Evolutionary conservation across 768 basidiomycete genomes (phyloP).

Genomic region (Suillus placidus): DNA sequence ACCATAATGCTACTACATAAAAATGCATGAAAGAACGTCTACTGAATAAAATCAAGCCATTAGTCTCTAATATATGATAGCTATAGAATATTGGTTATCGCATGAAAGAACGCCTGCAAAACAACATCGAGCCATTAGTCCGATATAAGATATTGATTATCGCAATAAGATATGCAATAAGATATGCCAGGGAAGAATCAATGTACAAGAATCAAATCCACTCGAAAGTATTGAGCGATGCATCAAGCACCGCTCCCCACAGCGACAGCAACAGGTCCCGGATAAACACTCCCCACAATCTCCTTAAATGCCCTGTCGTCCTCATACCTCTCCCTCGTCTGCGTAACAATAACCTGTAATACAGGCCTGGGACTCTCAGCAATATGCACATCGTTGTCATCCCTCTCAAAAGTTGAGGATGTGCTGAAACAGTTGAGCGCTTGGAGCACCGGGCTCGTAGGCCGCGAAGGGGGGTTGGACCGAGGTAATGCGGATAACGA

Average conservation of each 20-base stretch:
- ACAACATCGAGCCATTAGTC: background rate
- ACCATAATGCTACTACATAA: background rate
- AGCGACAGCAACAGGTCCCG: conserved; percentile 18
- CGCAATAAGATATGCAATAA: conserved; percentile 4
- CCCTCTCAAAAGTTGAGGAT: conserved; percentile 34
- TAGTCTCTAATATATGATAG: background rate
- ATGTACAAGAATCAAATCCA: background rate
- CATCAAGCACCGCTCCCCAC: conserved; percentile 1
- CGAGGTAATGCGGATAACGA: conserved; percentile 30
- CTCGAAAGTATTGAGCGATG: background rate
- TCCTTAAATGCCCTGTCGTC: conserved; percentile 37
- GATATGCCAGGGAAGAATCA: background rate
- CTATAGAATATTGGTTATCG: background rate
- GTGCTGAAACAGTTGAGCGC: conserved; percentile 40
- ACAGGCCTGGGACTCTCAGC: conserved; percentile 17
- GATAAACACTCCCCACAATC: conserved; percentile 32
- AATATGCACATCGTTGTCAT: conserved; percentile 27
- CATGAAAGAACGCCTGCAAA: background rate
- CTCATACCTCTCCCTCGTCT: conserved; percentile 39
- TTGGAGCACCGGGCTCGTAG: conserved; percentile 29
- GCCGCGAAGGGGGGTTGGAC: conserved; percentile 24
- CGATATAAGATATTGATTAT: background rate
- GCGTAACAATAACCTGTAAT: conserved; percentile 37
- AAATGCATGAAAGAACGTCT: background rate
- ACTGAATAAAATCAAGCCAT: background rate